Evolutionary conservation across 768 basidiomycete genomes (phyloP).

Genomic region (Tulasnella sp.): DNA sequence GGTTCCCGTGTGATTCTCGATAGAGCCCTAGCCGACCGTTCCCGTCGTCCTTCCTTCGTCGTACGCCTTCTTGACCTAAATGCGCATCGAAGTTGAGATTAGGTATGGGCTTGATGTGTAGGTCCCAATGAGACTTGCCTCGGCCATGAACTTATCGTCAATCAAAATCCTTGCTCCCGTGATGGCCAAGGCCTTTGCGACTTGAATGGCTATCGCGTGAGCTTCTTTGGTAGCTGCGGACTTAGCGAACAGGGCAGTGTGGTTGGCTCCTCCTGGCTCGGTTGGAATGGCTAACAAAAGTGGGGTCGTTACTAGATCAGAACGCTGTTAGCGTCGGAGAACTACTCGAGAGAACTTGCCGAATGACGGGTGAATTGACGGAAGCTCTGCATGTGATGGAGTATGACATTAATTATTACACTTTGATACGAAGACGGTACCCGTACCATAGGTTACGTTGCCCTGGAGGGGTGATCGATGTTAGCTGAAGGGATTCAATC

Average conservation of each 20-base stretch:
- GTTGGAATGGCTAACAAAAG: slow-evolving; percentile 61
- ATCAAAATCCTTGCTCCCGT: slow-evolving; percentile 55
- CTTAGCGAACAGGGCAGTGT: slow-evolving; percentile 56
- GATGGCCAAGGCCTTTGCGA: slow-evolving; percentile 60
- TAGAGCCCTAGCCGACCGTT: not conserved
- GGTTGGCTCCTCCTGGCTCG: slow-evolving; percentile 59
- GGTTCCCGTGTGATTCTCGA: no score
- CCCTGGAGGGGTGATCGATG: slow-evolving; percentile 33
- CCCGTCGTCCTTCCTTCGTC: not conserved
- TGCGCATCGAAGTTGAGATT: not conserved
- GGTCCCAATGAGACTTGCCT: slow-evolving; percentile 30
- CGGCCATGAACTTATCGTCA: slow-evolving; percentile 50
- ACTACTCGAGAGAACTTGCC: slow-evolving; percentile 26
- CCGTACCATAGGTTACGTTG: slow-evolving; percentile 37
- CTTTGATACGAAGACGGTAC: not conserved
- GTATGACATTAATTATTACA: not conserved
- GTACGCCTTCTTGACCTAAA: not conserved
- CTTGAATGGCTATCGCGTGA: slow-evolving; percentile 53
- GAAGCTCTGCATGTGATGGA: slow-evolving; percentile 28
- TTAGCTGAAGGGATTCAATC: not conserved
- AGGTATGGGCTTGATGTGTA: no score
- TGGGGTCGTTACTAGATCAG: not conserved
- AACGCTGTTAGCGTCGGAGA: no score
- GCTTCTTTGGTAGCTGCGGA: slow-evolving; percentile 48
- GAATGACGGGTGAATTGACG: slow-evolving; percentile 64